Evolutionary conservation across 2,329 filamentous ascomycete species (phyloP), one percentile per base, ranked within the genome.

Genomic region (Phoma sp.): DNA sequence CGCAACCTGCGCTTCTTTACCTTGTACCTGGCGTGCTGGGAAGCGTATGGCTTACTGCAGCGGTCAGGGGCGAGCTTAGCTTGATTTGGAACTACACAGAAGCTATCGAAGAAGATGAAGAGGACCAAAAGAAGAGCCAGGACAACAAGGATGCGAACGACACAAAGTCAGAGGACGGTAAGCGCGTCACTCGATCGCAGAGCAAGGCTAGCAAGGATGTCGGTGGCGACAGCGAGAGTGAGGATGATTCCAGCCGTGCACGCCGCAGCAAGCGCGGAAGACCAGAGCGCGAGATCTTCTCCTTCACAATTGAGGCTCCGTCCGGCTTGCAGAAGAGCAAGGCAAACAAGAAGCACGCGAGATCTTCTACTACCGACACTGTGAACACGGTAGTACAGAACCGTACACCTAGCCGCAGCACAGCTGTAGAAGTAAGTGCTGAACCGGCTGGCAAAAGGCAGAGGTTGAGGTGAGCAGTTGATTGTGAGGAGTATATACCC

Each of bases 1-100:
- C 91, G 2, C 93, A 99, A 71, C 93, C 93, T 0, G 93, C 95
- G 7, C 81, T 99, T 26, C 79, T 99, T 12, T 98, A 98, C 71
- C 85, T 99, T 6, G 95, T 98, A 0, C 93, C 93, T 0, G 88
- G 90, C 0, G 91, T 98, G 0, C 77, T 97, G 5, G 80, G 84
- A 1, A 84, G 88, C 1, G 71, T 95, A 1, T 96, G 91, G 89
- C 74, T 86, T 3, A 95, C 90, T 2, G 93, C 89, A 0, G 63
- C 87, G 4, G 71, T 83, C 15, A 84, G 87, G 10, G 89, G 92
- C 2, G 92, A 98, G 68, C 60, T 93, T 2, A 80, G 79, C 43
- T 75, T 87, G 34, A 88, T 98, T 84, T 96, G 90, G 89, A 79
- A 80, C 2, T 98, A 93, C 69, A 92, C 87, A 0, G 93, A 98